Base-by-base conservation (phyloP, 1,139 yeast genomes). In the Magnusiomyces suaveolens region DNA sequence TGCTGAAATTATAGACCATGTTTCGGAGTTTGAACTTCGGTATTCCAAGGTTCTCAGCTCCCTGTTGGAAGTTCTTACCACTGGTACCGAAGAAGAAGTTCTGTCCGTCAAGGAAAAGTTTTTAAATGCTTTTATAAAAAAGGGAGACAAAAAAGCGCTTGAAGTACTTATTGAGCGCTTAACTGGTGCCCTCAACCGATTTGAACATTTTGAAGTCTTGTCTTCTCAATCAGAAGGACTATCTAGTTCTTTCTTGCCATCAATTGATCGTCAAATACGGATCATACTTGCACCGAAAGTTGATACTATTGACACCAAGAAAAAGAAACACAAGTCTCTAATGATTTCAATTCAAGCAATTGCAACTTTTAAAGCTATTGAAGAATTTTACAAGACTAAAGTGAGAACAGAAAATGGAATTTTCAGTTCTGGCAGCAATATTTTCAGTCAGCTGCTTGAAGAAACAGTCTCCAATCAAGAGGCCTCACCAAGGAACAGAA, bases 331-430 rank as follows among this genome's bases (percentile, higher is more conserved):
- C n/a, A 53, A 48, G 32, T 59, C 61, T 32, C 56, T 67, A 29
- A 57, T 60, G 32, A 54, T 89, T 23, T 78, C 90, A 20, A 86
- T 87, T 18, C 96, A 89, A 66, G 95, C 95, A 0, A 83, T 89
- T 62, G 95, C 96, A 0, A 85, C 96, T 0, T 84, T 88, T 65
- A 79, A 78, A 57, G 80, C 90, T 1, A 75, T 90, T 44, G 83
- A 81, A 52, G 78, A 81, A 1, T 88, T 87, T 63, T 60, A 64
- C 60, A 60, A 60, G 32, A 57, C 63, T 43, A 64, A 64, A 51
- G 55, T 49, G 4, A n/a, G 16, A 26, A 18, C 46, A 10, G 51
- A 41, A 26, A 24, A 62, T 26, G 53, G n/a, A n/a, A 61, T 61
- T 8, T 50, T 63, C 24, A 52, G 56, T n/a, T 38, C 46, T 2